Evolutionary conservation across 768 basidiomycete genomes (phyloP), one percentile per base, ranked within the genome.

Genomic region (Tulasnella sp.): DNA sequence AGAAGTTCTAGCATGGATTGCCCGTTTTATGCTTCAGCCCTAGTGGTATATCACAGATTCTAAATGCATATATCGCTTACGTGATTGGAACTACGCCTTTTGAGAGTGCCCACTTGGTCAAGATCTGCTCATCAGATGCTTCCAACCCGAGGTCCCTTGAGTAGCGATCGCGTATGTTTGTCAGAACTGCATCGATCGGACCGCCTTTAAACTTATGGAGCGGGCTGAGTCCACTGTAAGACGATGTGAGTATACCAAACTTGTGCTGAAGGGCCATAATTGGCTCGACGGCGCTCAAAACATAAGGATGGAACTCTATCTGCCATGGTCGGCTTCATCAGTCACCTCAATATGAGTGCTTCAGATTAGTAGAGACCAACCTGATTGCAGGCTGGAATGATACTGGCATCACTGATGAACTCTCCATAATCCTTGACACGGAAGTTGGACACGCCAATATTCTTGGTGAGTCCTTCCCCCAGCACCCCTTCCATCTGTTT

Each of bases 381-480:
- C 65, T 72, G 73, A 56, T 74, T 74, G 38, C 67, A 64, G 21
- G 69, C 65, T 7, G 72, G 72, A 7, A 61, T 64, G 23, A 67
- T 65, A 53, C 69, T 69, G 54, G 69, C 69, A 9, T 61, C 64
- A 51, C 65, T 62, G 47, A 69, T 56, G 34, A 73, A 26, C 56
- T 67, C 67, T 32, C 70, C 62, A 26, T 74, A 55, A 63, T 76
- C 70, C 23, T 66, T 65, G 24, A 71, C 49, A 2, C 70, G 65
- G 60, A 69, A 74, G 66, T 75, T 76, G 27, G 68, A 70, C 1
- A 76, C 70, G 2, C 75, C 74, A 61, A 76, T 73, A 13, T 67
- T 68, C 58, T 68, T 70, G 38, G 68, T 64, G 30, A 65, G 56
- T 0, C 73, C 73, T 19, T 67, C 61, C 27, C 61, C 49, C 43